These are phyloP conservation scores for Sporothrix schenckii DNA, from an alignment of 2,329 filamentous ascomycete species.

Conservation along the genomic window DNA sequence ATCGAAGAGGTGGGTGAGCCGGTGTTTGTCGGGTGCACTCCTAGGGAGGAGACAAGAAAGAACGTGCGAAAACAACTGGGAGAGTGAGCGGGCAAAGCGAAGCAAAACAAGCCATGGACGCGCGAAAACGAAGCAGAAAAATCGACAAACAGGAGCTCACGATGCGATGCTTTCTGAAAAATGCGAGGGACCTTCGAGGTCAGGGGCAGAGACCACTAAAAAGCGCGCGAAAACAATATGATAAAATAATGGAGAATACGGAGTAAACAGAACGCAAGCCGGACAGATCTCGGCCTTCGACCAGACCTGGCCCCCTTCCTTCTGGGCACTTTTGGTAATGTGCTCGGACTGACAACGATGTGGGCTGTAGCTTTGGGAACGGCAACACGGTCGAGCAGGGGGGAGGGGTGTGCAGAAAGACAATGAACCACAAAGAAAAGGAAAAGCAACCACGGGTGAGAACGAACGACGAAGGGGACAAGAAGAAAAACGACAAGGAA, in stretches of 20 bases:
- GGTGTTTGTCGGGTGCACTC: slow-evolving; percentile 7
- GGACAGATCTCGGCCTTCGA: slow-evolving; percentile 13
- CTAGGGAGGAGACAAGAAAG: background rate
- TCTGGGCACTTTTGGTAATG: background rate
- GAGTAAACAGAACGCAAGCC: background rate
- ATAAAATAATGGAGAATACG: background rate
- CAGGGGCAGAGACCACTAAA: slow-evolving; percentile 2
- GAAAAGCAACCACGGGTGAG: background rate
- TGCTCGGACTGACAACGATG: background rate
- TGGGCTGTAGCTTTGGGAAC: slow-evolving; percentile 23
- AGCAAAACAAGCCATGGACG: background rate
- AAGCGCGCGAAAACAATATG: background rate
- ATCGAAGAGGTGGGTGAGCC: background rate
- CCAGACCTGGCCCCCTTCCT: background rate
- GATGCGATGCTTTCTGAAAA: slow-evolving; percentile 17
- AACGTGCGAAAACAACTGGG: background rate
- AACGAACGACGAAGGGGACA: background rate
- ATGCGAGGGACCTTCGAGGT: background rate
- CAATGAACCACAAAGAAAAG: background rate
- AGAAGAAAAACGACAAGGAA: background rate
- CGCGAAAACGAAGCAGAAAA: slow-evolving; percentile 25
- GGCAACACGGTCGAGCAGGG: slow-evolving; percentile 2
- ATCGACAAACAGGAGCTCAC: slow-evolving; percentile 17
- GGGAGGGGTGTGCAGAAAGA: background rate
- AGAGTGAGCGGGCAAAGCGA: background rate